Percentiles rank a stretch among this genome's conserved stretches.
Evolutionary conservation across 1,139 yeast species (phyloP).

Genomic region (Lodderomyces orthopsilosis): DNA sequence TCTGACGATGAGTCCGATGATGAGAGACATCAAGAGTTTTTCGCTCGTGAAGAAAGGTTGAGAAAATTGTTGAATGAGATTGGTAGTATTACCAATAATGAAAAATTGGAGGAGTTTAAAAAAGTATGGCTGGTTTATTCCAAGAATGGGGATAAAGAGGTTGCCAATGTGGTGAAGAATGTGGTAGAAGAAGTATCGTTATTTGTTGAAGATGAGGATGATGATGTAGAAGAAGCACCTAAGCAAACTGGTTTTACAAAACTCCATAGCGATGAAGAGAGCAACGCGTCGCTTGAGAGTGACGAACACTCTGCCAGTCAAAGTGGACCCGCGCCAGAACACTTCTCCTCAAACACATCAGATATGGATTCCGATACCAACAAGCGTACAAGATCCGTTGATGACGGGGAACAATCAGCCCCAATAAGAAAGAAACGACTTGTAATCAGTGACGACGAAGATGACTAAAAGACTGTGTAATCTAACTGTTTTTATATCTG

Average conservation of each 20-base stretch:
- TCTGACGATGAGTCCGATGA: conserved; percentile 70
- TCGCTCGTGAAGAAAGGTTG: conserved; percentile 54
- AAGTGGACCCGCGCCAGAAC: conserved; percentile 1
- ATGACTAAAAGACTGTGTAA: conserved; percentile 12
- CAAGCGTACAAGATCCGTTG: conserved; percentile 5
- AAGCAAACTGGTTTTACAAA: no score
- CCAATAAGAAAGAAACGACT: conserved; percentile 14
- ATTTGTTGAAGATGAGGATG: conserved; percentile 19
- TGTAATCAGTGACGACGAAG: conserved; percentile 27
- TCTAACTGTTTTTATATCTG: neutral
- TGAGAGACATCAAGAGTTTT: conserved; percentile 54
- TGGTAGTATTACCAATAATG: conserved; percentile 42
- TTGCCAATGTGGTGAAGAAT: conserved; percentile 20
- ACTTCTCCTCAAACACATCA: conserved; percentile 12
- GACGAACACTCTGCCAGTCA: neutral
- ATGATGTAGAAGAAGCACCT: neutral
- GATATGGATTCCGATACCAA: conserved; percentile 12
- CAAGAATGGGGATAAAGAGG: conserved; percentile 13
- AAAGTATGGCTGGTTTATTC: conserved; percentile 37
- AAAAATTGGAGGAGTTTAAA: conserved; percentile 37
- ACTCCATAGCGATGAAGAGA: neutral
- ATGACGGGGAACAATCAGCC: conserved; percentile 8
- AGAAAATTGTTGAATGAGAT: conserved; percentile 38
- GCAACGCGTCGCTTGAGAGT: neutral
- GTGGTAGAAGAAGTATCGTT: conserved; percentile 23